Evolutionary conservation across 768 basidiomycete species (phyloP).

Genomic region (Floccularia luteovirens): DNA sequence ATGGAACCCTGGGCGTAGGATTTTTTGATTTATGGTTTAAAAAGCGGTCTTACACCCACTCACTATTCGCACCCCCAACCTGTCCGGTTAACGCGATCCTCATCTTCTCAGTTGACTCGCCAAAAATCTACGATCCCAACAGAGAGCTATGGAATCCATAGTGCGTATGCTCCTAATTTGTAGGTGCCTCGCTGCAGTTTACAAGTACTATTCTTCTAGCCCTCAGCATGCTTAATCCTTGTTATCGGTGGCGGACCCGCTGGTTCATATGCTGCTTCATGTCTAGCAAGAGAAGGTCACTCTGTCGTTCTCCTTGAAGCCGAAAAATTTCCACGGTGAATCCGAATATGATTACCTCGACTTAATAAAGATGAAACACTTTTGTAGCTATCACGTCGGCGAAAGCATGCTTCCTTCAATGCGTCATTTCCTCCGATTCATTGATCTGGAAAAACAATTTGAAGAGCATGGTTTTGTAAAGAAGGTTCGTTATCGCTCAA

Average conservation of each 20-base stretch:
- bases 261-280: constrained; percentile 6
- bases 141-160: too few species aligned
- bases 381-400: constrained; percentile 4
- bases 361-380: background rate
- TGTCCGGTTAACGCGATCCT: too few species aligned
- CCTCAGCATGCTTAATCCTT: constrained; percentile 5
- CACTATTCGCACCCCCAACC: too few species aligned
- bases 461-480: constrained; percentile 31
- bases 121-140: too few species aligned
- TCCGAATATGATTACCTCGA: background rate
- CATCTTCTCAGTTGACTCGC: too few species aligned
- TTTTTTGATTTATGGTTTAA: too few species aligned
- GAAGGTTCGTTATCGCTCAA: constrained; percentile 27
- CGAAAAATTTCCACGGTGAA: constrained; percentile 7
- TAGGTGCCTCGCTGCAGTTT: too few species aligned
- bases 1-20: too few species aligned
- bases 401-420: constrained; percentile 24
- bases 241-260: constrained; percentile 7
- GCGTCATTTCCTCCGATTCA: constrained; percentile 43
- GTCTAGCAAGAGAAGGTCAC: constrained; percentile 5
- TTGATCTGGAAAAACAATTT: constrained; percentile 37
- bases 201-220: too few species aligned
- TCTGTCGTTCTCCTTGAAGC: constrained; percentile 5
- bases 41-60: too few species aligned
- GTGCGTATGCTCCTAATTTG: too few species aligned